Conservation (phyloP, 352 stramenopile genomes). For the Phytopythium helicoides region DNA sequence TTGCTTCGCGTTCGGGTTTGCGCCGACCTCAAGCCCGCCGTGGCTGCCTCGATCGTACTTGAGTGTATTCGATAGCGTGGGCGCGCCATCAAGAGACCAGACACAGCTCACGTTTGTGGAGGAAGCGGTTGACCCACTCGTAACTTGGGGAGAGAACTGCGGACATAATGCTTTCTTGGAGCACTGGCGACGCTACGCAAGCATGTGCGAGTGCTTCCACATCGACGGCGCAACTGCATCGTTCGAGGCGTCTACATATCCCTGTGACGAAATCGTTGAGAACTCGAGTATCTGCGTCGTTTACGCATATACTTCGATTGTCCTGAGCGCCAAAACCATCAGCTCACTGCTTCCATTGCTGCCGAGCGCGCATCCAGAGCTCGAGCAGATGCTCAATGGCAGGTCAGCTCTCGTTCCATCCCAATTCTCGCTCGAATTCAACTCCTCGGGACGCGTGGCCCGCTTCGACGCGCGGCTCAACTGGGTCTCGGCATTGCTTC, state of each 20-base stretch:
- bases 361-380: conserved; percentile 3
- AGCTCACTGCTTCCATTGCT: conserved; percentile 9
- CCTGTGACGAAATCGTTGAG: conserved; percentile 1
- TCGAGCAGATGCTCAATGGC: conserved; percentile 4
- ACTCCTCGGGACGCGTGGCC: conserved; percentile 6
- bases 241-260: conserved; percentile 11
- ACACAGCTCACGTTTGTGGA: conserved; percentile 23
- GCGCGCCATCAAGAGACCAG: not conserved
- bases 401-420: conserved; percentile 9
- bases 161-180: conserved; percentile 25
- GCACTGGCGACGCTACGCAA: conserved; percentile 22
- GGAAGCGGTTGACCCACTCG: conserved; percentile 7
- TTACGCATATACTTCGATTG: conserved; percentile 11
- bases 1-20: conserved; percentile 21
- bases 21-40: not conserved
- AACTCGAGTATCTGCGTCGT: conserved; percentile 8
- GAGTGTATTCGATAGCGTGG: not conserved
- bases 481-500: conserved; percentile 12
- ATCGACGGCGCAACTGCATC: not conserved
- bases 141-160: conserved; percentile 9
- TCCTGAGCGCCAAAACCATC: conserved; percentile 5
- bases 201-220: conserved; percentile 1
- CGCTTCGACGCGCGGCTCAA: conserved; percentile 9
- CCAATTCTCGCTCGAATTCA: conserved; percentile 15
- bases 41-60: conserved; percentile 8